phyloP scores from a whole-genome alignment of 2,329 filamentous ascomycete species.

The Calonectria naviculata region DNA sequence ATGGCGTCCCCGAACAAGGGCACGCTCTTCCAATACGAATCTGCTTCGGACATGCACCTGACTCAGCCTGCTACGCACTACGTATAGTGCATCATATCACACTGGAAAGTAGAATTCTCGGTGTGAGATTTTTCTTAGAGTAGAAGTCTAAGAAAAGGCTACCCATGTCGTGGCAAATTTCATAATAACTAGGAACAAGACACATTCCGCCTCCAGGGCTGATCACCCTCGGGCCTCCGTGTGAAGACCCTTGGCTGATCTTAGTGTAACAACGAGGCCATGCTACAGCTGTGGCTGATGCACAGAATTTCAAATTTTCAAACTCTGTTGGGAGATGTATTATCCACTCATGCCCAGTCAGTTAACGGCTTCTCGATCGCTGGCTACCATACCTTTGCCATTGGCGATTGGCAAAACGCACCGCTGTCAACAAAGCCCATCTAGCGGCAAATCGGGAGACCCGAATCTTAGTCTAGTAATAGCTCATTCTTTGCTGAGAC shows the following conservation, averaged over 20 bases:
- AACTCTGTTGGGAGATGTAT: background rate
- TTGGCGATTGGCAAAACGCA: background rate
- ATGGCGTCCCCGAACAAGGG: background rate
- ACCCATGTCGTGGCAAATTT: constrained; percentile 10
- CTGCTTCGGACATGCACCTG: background rate
- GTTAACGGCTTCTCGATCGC: background rate
- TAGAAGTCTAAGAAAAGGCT: background rate
- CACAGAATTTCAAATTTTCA: constrained; percentile 10
- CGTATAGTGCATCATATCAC: background rate
- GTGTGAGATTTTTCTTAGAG: background rate
- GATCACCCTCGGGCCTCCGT: background rate
- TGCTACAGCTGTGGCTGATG: constrained; percentile 24
- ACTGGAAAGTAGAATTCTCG: background rate
- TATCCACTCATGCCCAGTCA: background rate
- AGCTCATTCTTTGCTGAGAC: background rate
- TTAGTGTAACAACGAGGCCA: background rate
- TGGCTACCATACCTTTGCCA: background rate
- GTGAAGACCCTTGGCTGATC: background rate
- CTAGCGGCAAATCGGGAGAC: background rate
- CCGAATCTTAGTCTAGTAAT: background rate
- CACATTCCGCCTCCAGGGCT: background rate
- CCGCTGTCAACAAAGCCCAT: background rate
- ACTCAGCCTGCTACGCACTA: background rate
- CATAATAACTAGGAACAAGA: background rate
- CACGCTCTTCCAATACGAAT: background rate